Evolutionary conservation across 2,329 filamentous ascomycete species (phyloP), one percentile per base, ranked within the genome.

Genomic region (Penicillium palitans): DNA sequence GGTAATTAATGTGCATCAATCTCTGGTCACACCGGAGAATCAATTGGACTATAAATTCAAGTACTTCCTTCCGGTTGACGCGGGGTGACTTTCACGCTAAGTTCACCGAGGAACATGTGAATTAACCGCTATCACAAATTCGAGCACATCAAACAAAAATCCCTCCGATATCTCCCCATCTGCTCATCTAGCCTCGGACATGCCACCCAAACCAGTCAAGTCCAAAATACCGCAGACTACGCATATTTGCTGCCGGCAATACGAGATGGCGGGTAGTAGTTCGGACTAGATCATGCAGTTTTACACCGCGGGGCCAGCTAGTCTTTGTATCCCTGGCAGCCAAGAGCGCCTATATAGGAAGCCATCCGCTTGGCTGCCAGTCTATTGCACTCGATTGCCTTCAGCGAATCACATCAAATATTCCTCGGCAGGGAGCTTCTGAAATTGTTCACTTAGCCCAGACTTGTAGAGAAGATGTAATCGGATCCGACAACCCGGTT

Each of bases 291-390:
- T 52, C 50, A 47, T 60, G 47, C 58, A 58, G 54, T 50, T 29
- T 40, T 37, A 44, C 35, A 33, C n/a, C 12, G 9, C 10, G 13
- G 24, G 10, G 31, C 29, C 21, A 35, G 13, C 48, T 27, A 52
- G 31, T 39, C 39, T 21, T 29, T 25, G 15, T 17, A 21, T 41
- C 41, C 19, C 42, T 29, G n/a, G 8, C 13, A 35, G 48, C 48
- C 42, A 41, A 57, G 47, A 24, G 41, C 40, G 21, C 48, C 19
- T 29, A 6, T 12, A 24, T 24, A 35, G 63, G 52, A 64, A 65
- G 47, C 37, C 56, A 56, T 63, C 63, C 60, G 62, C 57, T 63
- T 63, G 57, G 60, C 35, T 58, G 10, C 8, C 45, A 37, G 33
- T 31, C 29, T 33, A 40, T 56, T 56, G 49, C 37, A 48, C 33